Evolutionary conservation across 768 basidiomycete species (phyloP).

Genomic region (Termitomyces sp.): DNA sequence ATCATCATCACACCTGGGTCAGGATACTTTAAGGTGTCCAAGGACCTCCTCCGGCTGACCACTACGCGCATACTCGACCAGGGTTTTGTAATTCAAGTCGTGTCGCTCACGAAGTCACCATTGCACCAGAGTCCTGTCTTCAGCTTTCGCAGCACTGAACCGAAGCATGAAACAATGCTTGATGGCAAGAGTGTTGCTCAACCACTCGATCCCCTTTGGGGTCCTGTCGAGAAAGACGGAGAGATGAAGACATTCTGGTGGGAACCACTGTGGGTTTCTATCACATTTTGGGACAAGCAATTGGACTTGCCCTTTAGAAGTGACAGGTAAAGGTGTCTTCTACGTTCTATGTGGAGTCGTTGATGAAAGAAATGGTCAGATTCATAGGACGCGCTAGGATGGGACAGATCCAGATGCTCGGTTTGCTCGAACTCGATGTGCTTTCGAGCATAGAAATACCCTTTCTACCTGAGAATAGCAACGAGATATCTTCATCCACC

Average conservation of each 20-base stretch:
- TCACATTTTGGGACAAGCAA: conserved; percentile 85
- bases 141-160: conserved; percentile 73
- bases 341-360: neutral
- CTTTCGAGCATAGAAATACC: conserved; percentile 88
- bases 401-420: conserved; percentile 96
- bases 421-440: conserved; percentile 87
- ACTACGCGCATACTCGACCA: conserved; percentile 93
- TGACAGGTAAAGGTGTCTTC: conserved; percentile 53
- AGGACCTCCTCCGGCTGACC: conserved; percentile 84
- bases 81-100: conserved; percentile 85
- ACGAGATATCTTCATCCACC: conserved; percentile 25
- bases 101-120: conserved; percentile 88
- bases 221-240: conserved; percentile 47
- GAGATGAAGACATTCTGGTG: conserved; percentile 73
- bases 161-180: conserved; percentile 38
- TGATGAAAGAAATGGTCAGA: conserved; percentile 35
- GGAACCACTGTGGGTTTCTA: conserved; percentile 85
- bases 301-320: conserved; percentile 79
- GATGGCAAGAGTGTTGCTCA: conserved; percentile 44
- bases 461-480: conserved; percentile 50
- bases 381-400: conserved; percentile 95
- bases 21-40: conserved; percentile 90
- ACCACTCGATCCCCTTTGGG: conserved; percentile 73
- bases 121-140: conserved; percentile 93
- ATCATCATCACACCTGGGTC: conserved; percentile 92